Conservation (phyloP, 495 filamentous ascomycete species). For the Astrothelium subdiscretum region DNA sequence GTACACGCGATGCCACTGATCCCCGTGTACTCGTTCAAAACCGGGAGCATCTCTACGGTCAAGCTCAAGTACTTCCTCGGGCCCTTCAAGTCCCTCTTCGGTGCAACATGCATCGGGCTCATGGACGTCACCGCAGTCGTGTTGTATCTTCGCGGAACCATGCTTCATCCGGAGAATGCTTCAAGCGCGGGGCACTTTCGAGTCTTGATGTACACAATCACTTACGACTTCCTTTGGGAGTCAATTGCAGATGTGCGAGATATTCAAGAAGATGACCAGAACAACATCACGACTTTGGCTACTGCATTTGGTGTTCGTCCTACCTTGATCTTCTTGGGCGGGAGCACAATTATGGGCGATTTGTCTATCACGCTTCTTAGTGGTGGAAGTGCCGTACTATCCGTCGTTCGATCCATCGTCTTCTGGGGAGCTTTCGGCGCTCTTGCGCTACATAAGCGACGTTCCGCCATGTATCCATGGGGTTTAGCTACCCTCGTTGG, state of each 20-base stretch:
- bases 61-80: neutral
- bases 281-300: constrained; percentile 1
- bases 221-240: constrained; percentile 1
- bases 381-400: constrained; percentile 1
- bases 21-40: neutral
- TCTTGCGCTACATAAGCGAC: neutral
- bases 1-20: constrained; percentile 1
- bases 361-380: constrained; percentile 1
- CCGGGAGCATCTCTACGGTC: constrained; percentile 1
- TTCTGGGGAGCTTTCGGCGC: neutral
- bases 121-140: constrained; percentile 1
- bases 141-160: constrained; percentile 1
- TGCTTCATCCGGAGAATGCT: neutral
- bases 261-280: constrained; percentile 1
- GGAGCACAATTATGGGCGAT: neutral
- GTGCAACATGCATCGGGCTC: constrained; percentile 1
- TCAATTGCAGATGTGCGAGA: neutral
- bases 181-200: constrained; percentile 1
- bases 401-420: constrained; percentile 1
- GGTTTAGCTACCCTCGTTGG: neutral
- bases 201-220: constrained; percentile 1
- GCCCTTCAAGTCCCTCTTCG: constrained; percentile 1
- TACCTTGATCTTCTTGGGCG: constrained; percentile 1
- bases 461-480: neutral
- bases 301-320: neutral